Evolutionary conservation across 2,329 filamentous ascomycete genomes (phyloP).

Genomic region (Aureobasidium namibiae): DNA sequence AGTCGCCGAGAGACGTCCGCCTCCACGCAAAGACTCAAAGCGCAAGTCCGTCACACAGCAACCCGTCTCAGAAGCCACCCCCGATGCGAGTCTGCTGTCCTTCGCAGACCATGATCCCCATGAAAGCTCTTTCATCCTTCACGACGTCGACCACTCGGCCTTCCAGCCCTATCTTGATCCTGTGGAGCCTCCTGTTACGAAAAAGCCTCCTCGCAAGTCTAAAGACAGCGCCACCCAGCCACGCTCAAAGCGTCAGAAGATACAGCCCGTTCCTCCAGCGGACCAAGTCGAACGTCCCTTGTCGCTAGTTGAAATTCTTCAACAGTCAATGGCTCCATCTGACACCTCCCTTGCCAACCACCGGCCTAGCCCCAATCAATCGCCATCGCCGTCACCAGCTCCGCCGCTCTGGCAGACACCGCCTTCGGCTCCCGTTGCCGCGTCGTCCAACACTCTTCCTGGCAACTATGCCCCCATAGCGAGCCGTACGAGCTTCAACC

Average conservation of each 20-base stretch:
- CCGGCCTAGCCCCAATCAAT: neutral
- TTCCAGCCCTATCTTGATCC: constrained; percentile 10
- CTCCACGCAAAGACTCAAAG: constrained; percentile 23
- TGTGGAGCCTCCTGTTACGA: neutral
- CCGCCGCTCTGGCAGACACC: neutral
- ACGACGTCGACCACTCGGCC: neutral
- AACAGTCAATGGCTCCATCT: constrained; percentile 13
- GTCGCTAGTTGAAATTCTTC: constrained; percentile 23
- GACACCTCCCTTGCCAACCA: neutral
- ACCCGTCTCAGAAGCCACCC: neutral
- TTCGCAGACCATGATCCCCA: neutral
- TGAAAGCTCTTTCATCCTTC: neutral
- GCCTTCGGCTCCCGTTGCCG: neutral
- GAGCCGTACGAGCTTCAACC: neutral
- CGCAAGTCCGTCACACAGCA: neutral
- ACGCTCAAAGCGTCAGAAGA: constrained; percentile 9
- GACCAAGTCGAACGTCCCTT: constrained; percentile 16
- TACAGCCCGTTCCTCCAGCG: neutral
- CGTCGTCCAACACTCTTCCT: neutral
- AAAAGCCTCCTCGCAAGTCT: neutral
- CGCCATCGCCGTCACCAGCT: neutral
- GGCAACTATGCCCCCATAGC: neutral
- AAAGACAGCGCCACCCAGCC: constrained; percentile 1
- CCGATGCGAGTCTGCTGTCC: neutral
- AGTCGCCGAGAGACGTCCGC: constrained; percentile 36